phyloP scores from a whole-genome alignment of 805 yeast species.

The Priceomyces fermenticarens region DNA sequence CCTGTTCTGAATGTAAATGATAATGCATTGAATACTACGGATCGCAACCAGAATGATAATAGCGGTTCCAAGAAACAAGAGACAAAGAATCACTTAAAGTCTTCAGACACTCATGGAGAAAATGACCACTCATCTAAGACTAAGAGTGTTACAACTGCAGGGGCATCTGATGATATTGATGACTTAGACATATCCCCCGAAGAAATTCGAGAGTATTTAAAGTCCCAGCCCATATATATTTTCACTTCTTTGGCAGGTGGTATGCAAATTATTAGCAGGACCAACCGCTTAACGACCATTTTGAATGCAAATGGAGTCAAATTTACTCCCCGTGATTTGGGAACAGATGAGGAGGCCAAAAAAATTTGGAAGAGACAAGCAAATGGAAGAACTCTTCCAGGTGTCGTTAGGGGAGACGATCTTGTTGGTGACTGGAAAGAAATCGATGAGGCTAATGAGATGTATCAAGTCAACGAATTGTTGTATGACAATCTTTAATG shows the following conservation, averaged over 20 bases:
- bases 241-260: conserved; percentile 90
- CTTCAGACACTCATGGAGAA: background rate
- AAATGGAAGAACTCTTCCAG: conserved; percentile 75
- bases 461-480: conserved; percentile 59
- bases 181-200: conserved; percentile 37
- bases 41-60: too few species aligned
- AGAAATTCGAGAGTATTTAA: conserved; percentile 40
- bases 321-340: conserved; percentile 71
- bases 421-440: conserved; percentile 84
- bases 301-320: conserved; percentile 69
- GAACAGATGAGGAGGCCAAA: conserved; percentile 85
- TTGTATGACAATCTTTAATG: conserved; percentile 58
- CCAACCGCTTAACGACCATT: conserved; percentile 72
- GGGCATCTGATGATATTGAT: conserved; percentile 13
- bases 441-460: conserved; percentile 83
- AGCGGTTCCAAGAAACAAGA: background rate
- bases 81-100: background rate
- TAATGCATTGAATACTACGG: too few species aligned
- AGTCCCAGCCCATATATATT: conserved; percentile 63
- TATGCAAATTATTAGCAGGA: conserved; percentile 71
- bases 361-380: conserved; percentile 77
- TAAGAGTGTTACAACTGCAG: background rate
- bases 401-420: conserved; percentile 78
- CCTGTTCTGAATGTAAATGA: too few species aligned
- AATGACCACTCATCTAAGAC: background rate